Conservation (phyloP, 2,329 filamentous ascomycete species). For the Cordyceps sp. region DNA sequence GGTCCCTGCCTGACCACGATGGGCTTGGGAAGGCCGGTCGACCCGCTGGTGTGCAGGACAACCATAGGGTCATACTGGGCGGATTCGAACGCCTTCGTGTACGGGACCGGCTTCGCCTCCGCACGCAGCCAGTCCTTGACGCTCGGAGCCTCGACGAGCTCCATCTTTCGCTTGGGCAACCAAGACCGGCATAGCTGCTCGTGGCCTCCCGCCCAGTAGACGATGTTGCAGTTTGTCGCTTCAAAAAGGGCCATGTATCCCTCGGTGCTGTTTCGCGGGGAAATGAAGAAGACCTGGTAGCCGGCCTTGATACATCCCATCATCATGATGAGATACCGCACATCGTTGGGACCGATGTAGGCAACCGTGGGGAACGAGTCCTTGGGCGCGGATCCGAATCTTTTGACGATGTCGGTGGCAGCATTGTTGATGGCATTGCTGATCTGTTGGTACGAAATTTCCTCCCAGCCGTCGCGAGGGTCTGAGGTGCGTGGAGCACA, state of each 20-base stretch:
- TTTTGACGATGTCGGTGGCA: slow-evolving; percentile 19
- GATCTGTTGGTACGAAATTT: slow-evolving; percentile 10
- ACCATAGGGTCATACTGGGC: slow-evolving; percentile 3
- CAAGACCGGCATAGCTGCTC: slow-evolving; percentile 3
- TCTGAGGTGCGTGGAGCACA: slow-evolving; percentile 15
- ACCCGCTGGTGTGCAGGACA: slow-evolving; percentile 5
- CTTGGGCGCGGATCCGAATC: slow-evolving; percentile 8
- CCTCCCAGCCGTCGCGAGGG: slow-evolving; percentile 10
- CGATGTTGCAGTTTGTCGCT: slow-evolving; percentile 21
- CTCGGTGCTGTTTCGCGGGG: slow-evolving; percentile 5
- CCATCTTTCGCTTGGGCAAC: slow-evolving; percentile 13
- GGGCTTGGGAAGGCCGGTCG: slow-evolving; percentile 10
- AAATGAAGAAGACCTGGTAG: slow-evolving; percentile 4
- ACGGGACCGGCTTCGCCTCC: slow-evolving; percentile 11
- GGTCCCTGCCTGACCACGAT: slow-evolving; percentile 22
- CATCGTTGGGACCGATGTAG: slow-evolving; percentile 13
- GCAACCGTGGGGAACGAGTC: slow-evolving; percentile 16
- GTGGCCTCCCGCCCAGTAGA: slow-evolving; percentile 13
- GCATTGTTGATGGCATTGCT: slow-evolving; percentile 14
- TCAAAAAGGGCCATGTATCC: slow-evolving; percentile 20
- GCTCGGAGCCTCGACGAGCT: slow-evolving; percentile 15
- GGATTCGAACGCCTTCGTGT: slow-evolving; percentile 3
- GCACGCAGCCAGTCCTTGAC: slow-evolving; percentile 16
- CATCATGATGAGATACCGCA: slow-evolving; percentile 5
- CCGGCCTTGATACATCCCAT: slow-evolving; percentile 4